A percentile compares a stretch with the other conserved stretches of the same genome.
Evolutionary conservation across 495 filamentous ascomycete genomes (phyloP).

Genomic region (Trichoderma asperelloides): DNA sequence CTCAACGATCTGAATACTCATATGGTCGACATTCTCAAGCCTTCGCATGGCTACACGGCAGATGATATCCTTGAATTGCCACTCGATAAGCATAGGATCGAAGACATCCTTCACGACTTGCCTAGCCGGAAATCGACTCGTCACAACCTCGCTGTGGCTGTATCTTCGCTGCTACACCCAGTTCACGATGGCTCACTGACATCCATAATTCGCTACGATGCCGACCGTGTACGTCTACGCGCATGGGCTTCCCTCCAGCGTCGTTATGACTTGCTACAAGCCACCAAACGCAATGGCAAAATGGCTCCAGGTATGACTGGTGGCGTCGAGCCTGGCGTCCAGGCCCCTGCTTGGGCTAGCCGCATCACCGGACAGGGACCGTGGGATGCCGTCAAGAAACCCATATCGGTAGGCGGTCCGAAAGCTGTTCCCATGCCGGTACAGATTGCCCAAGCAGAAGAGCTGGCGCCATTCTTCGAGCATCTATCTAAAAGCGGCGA

Average conservation of each 20-base stretch:
- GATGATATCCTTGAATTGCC: constrained; percentile 11
- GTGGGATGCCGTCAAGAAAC: constrained; percentile 6
- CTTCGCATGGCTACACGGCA: neutral
- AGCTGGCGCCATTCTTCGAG: constrained; percentile 10
- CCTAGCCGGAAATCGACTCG: constrained; percentile 10
- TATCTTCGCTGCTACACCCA: constrained; percentile 10
- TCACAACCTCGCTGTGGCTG: neutral
- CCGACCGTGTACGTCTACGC: constrained; percentile 9
- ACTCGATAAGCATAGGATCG: neutral
- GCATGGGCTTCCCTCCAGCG: constrained; percentile 9
- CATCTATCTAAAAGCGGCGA: constrained; percentile 6
- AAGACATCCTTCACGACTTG: constrained; percentile 6
- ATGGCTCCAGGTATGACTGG: neutral
- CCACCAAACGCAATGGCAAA: constrained; percentile 7
- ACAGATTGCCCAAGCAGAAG: neutral
- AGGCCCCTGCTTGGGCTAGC: constrained; percentile 6
- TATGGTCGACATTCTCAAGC: neutral
- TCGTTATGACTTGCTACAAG: constrained; percentile 1
- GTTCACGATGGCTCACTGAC: neutral
- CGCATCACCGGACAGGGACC: constrained; percentile 9
- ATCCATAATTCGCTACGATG: constrained; percentile 8
- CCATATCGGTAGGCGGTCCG: constrained; percentile 8
- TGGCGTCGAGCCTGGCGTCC: constrained; percentile 2
- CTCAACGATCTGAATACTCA: neutral
- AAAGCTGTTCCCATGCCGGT: constrained; percentile 13